Evolutionary conservation across 140 eudicot species (phyloP).

Genomic region (Erigeron philadelphicus): DNA sequence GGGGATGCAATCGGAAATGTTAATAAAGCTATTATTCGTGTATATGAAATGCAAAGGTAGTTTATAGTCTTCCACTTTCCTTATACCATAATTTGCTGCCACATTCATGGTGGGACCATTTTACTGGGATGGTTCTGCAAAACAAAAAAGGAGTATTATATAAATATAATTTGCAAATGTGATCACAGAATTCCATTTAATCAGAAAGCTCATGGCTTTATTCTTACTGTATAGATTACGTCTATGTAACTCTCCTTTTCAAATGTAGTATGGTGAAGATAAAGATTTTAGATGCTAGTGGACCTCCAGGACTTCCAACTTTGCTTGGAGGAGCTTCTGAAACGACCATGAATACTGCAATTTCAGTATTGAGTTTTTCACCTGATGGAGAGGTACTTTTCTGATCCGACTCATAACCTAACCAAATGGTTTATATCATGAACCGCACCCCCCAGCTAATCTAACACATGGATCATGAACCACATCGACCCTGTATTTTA

Average conservation of each 20-base stretch:
- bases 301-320: constrained; percentile 95
- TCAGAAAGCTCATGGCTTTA: not conserved
- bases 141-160: too few relatives aligned
- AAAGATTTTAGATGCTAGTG: constrained; percentile 94
- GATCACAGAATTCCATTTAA: not conserved
- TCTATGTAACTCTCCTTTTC: not conserved
- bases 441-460: too few relatives aligned
- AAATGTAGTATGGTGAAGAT: constrained; percentile 59
- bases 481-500: too few relatives aligned
- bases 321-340: constrained; percentile 76
- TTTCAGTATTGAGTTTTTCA: constrained; percentile 86
- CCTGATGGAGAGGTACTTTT: constrained; percentile 95
- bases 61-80: not conserved
- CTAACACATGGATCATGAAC: too few relatives aligned
- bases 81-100: not conserved
- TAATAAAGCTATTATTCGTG: constrained; percentile 63
- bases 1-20: constrained; percentile 89
- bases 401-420: too few relatives aligned
- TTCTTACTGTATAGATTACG: constrained; percentile 4
- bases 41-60: constrained; percentile 91
- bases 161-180: not conserved
- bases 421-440: too few relatives aligned
- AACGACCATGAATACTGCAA: constrained; percentile 50
- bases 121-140: not conserved
- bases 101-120: too few relatives aligned